phyloP scores from a whole-genome alignment of 2,329 filamentous ascomycete genomes.

The Botrytis tulipae region DNA sequence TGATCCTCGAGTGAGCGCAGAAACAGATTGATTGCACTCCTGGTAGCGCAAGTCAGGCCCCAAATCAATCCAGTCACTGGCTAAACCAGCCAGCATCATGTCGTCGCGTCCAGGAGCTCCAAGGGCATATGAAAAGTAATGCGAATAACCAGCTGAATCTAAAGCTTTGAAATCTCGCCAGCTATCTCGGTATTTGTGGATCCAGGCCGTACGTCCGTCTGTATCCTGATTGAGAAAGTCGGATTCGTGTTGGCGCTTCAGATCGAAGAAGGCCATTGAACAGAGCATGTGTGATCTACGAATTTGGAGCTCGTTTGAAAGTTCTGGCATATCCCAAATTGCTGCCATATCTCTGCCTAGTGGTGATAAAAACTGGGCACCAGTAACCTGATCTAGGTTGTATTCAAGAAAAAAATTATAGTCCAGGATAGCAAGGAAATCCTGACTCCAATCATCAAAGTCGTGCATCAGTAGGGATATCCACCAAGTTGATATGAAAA shows the following conservation, averaged over 20 bases:
- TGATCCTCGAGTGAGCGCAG: not conserved
- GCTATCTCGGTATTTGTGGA: not conserved
- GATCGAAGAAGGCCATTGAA: slow-evolving; percentile 2
- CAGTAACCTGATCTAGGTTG: not conserved
- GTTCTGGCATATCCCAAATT: not conserved
- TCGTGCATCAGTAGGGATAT: not conserved
- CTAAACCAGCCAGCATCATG: not conserved
- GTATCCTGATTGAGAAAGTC: not conserved
- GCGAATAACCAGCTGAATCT: not conserved
- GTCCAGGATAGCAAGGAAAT: not conserved
- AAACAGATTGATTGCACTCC: not conserved
- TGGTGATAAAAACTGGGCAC: not conserved
- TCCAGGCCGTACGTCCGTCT: not conserved
- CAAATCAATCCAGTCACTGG: slow-evolving; percentile 6
- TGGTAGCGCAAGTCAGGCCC: slow-evolving; percentile 6
- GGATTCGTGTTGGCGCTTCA: not conserved
- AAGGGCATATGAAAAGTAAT: not conserved
- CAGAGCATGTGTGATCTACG: slow-evolving; percentile 6
- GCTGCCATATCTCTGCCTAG: not conserved
- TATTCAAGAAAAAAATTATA: not conserved
- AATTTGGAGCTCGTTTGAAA: not conserved
- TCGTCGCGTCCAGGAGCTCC: not conserved
- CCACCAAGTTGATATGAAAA: not conserved
- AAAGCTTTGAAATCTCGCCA: slow-evolving; percentile 4
- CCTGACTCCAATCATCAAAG: slow-evolving; percentile 2